Conservation (phyloP, 176 grass and related monocot species). For the bread wheat (Triticum aestivum) region IWGSC_CS_RefSeq_v2.1 NC_057802.1:13591738-13592237, state of each 20-base stretch:
- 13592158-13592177: neutral
- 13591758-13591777: neutral
- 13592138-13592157: neutral
- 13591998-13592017: neutral
- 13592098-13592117: neutral
- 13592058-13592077: neutral
- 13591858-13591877: neutral
- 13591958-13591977: neutral
- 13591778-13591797: neutral
- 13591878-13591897: neutral
- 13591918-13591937: neutral
- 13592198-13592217: constrained; percentile 56
- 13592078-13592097: neutral
- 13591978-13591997: neutral
- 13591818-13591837: neutral
- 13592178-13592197: constrained; percentile 36
- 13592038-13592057: neutral
- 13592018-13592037: neutral
- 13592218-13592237: constrained; percentile 36
- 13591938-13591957: neutral
- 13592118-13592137: neutral
- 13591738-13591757: neutral
- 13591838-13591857: neutral
- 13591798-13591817: neutral
- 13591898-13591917: neutral